Evolutionary conservation across 352 stramenopile genomes (phyloP), one percentile per base, ranked within the genome.

Genomic region (Plasmopara muralis): DNA sequence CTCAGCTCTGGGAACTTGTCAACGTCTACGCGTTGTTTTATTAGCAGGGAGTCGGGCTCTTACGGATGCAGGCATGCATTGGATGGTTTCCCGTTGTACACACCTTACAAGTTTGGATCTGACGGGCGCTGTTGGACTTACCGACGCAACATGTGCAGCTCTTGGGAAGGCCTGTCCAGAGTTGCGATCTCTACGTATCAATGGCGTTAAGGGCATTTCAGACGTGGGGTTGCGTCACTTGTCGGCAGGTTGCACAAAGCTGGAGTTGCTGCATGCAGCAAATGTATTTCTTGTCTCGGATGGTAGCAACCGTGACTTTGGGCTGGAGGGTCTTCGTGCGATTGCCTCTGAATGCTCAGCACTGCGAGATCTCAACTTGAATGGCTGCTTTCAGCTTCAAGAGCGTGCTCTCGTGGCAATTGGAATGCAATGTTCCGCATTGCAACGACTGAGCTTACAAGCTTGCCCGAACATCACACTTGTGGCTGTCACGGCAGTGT

Each of bases 211-310:
- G 46, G 84, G 83, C 14, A 67, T 92, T 7, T 92, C 81, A 0
- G 71, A 92, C 35, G 85, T 89, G 4, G 91, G 91, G 0, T 73
- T 97, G 10, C 77, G 88, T 5, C 74, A 88, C 43, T 61, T 98
- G 8, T 70, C 83, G 8, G 81, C 84, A 28, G 82, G 87, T 5
- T 98, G 93, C 44, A 66, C 72, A 1, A 69, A 82, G 25, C 69
- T 98, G 1, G 71, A 75, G 30, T 55, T 70, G 15, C 70, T 97
- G 6, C 74, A 89, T 52, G 66, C 82, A 46, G 76, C 65, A 25
- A 88, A 89, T 20, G 51, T 98, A 40, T 94, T 91, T 47, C 77
- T 97, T 50, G 74, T 98, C 0, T 96, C 87, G 13, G 91, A 98
- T 53, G 93, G 93, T n/a, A 86, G 81, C 50, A 79, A 95, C 33